Conservation (phyloP, 2,329 filamentous ascomycete species). For the Cercospora nicotianae region DNA sequence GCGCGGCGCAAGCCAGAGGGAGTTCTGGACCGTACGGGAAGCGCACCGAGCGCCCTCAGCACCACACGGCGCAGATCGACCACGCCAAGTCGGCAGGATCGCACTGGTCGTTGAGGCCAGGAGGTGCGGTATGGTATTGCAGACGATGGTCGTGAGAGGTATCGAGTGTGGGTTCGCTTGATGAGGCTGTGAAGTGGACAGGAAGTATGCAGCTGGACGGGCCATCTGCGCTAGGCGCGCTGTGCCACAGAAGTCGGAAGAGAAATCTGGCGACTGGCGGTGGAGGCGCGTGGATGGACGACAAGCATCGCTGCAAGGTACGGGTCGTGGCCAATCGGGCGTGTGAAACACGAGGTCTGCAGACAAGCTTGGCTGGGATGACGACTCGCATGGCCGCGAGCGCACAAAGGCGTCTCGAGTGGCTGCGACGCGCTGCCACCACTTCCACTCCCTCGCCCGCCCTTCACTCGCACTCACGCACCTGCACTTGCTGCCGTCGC, state of each 20-base stretch:
- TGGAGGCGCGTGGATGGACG: not conserved
- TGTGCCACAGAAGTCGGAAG: not conserved
- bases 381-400: not conserved
- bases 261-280: not conserved
- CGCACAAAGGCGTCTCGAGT: not conserved
- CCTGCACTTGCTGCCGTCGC: not conserved
- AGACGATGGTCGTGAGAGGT: not conserved
- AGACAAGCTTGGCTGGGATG: not conserved
- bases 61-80: not conserved
- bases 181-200: not conserved
- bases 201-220: not conserved
- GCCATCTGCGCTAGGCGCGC: not conserved
- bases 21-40: not conserved
- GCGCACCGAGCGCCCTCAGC: not conserved
- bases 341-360: slow-evolving; percentile 1
- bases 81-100: not conserved
- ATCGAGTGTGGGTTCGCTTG: not conserved
- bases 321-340: not conserved
- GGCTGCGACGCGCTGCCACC: not conserved
- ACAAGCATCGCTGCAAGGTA: not conserved
- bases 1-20: not conserved
- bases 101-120: not conserved
- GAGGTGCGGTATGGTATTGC: not conserved
- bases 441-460: not conserved
- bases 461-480: not conserved